phyloP scores from a whole-genome alignment of 306 rosid genomes.

The Cicer yamashitae region DNA sequence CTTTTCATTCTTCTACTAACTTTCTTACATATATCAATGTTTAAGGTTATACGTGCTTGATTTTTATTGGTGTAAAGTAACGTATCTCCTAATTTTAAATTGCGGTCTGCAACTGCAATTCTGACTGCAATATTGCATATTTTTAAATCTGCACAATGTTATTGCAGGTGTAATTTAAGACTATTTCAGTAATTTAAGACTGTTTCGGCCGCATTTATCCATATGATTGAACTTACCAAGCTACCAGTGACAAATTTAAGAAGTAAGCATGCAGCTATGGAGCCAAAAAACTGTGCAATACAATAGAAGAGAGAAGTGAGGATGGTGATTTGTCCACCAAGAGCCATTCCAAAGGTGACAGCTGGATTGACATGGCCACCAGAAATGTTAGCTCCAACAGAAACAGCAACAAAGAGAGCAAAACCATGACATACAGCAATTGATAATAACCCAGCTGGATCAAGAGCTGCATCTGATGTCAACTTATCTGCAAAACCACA shows the following conservation, averaged over 20 bases:
- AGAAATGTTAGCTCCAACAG: conserved; percentile 84
- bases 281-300: conserved; percentile 83
- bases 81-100: too few species aligned
- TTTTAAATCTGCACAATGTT: too few species aligned
- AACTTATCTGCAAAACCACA: conserved; percentile 64
- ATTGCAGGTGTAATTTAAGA: too few species aligned
- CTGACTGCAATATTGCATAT: too few species aligned
- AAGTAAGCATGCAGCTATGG: conserved; percentile 82
- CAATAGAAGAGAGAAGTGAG: conserved; percentile 83
- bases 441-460: conserved; percentile 77
- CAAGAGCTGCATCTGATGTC: conserved; percentile 80
- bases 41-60: too few species aligned
- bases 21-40: too few species aligned
- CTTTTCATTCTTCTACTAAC: too few species aligned
- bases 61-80: too few species aligned
- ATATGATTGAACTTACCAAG: conserved; percentile 55
- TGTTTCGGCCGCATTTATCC: too few species aligned
- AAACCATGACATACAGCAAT: conserved; percentile 81
- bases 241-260: conserved; percentile 84
- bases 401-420: conserved; percentile 89
- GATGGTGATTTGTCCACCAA: conserved; percentile 87
- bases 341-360: conserved; percentile 86
- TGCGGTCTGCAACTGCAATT: too few species aligned
- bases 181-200: too few species aligned
- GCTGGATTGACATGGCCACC: conserved; percentile 98